Evolutionary conservation across 208 protist species (phyloP).

Genomic region (Porcisia hertigi): DNA sequence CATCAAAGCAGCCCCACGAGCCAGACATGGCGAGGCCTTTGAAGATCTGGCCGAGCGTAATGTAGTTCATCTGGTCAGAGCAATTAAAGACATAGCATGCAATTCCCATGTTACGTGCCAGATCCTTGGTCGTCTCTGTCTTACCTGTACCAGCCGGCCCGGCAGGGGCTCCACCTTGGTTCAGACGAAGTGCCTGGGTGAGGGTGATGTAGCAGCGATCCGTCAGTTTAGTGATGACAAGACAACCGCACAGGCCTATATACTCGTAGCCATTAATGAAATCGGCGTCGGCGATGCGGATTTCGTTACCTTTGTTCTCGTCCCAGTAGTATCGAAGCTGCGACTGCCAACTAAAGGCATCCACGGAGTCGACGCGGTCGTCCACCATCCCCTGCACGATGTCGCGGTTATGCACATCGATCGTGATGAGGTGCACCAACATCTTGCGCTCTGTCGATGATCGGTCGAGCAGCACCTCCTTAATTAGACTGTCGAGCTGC

Average conservation of each 20-base stretch:
- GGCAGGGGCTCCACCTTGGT: constrained; percentile 92
- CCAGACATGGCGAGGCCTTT: constrained; percentile 96
- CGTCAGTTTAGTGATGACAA: constrained; percentile 99
- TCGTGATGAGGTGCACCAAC: constrained; percentile 98
- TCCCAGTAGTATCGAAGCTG: constrained; percentile 98
- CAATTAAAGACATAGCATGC: constrained; percentile 97
- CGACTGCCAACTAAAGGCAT: constrained; percentile 97
- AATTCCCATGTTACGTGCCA: constrained; percentile 94
- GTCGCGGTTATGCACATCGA: constrained; percentile 97
- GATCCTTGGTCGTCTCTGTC: constrained; percentile 96
- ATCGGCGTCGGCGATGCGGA: constrained; percentile 96
- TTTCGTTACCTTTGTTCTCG: constrained; percentile 93
- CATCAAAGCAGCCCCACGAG: constrained; percentile 97
- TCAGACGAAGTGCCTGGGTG: constrained; percentile 91
- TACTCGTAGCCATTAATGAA: constrained; percentile 99
- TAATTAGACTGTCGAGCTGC: constrained; percentile 94
- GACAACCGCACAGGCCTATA: constrained; percentile 96
- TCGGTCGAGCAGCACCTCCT: constrained; percentile 93
- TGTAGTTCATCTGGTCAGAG: constrained; percentile 99
- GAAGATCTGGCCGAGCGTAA: constrained; percentile 97
- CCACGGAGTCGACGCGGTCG: constrained; percentile 93
- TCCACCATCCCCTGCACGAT: constrained; percentile 94
- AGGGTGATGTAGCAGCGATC: constrained; percentile 99
- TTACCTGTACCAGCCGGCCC: constrained; percentile 94
- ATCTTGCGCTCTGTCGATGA: constrained; percentile 95